These are phyloP conservation scores for Delphinella strobiligena DNA, from an alignment of 2,329 filamentous ascomycete genomes.

Conservation along the genomic window DNA sequence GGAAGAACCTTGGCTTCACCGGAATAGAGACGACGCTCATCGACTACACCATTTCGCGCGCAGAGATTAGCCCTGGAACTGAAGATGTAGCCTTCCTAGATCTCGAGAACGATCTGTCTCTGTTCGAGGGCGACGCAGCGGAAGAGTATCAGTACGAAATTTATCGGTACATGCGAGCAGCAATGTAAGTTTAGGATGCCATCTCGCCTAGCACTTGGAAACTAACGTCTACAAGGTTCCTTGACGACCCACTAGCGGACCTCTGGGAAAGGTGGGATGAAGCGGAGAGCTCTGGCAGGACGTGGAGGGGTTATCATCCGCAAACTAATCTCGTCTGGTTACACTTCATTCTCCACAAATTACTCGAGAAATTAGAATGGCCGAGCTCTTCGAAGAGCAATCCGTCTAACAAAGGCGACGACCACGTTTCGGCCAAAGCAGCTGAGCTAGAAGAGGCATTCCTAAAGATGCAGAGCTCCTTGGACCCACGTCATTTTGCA, in stretches of 20 bases:
- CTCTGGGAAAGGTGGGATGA: conserved; percentile 20
- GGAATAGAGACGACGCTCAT: conserved; percentile 52
- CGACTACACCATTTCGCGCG: conserved; percentile 56
- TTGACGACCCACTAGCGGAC: conserved; percentile 29
- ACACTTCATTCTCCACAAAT: conserved; percentile 46
- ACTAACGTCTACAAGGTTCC: not conserved
- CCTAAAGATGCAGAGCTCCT: conserved; percentile 22
- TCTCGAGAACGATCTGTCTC: conserved; percentile 28
- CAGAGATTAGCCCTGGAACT: conserved; percentile 29
- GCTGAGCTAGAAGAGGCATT: conserved; percentile 25
- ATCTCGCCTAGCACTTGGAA: not conserved
- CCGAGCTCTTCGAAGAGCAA: conserved; percentile 7
- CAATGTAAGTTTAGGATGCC: conserved; percentile 13
- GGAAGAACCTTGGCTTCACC: conserved; percentile 37
- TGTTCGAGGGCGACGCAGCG: conserved; percentile 35
- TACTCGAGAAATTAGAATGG: conserved; percentile 29
- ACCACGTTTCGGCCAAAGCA: conserved; percentile 18
- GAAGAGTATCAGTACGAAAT: conserved; percentile 45
- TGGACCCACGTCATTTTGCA: conserved; percentile 26
- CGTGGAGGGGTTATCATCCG: conserved; percentile 46
- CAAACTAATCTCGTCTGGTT: conserved; percentile 53
- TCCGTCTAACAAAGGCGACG: not conserved
- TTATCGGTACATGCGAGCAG: conserved; percentile 40
- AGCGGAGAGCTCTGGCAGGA: conserved; percentile 10
- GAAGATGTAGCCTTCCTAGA: conserved; percentile 32